These are phyloP conservation scores for Plantago major DNA, from an alignment of 257 asterid species.

Conservation along the genomic window DNA sequence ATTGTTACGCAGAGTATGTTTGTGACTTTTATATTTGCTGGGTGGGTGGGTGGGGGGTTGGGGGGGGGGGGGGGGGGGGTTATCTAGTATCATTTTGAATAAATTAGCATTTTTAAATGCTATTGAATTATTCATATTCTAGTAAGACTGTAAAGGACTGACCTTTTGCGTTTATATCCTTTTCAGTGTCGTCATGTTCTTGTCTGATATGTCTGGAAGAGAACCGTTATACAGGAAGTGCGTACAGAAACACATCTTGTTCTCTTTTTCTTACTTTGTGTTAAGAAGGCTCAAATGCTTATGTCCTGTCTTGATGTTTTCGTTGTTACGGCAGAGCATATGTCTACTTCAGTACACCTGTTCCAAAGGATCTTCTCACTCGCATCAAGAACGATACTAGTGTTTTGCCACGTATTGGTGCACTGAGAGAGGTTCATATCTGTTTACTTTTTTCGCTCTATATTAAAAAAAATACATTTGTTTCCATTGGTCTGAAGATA, in stretches of 20 bases:
- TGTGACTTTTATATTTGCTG: not conserved
- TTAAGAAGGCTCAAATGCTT: conserved; percentile 18
- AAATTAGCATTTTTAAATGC: not conserved
- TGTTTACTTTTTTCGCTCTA: conserved; percentile 16
- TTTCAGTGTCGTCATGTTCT: conserved; percentile 89
- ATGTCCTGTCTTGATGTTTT: conserved; percentile 17
- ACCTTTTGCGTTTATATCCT: conserved; percentile 26
- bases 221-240: conserved; percentile 95
- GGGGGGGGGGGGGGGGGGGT: too few species aligned
- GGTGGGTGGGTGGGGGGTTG: too few species aligned
- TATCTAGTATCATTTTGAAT: not conserved
- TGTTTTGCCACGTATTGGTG: conserved; percentile 96
- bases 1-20: conserved; percentile 7
- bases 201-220: conserved; percentile 99
- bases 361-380: conserved; percentile 65
- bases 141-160: conserved; percentile 27
- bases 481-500: not conserved
- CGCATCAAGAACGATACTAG: conserved; percentile 89
- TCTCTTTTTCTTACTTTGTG: conserved; percentile 13
- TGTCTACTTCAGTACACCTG: conserved; percentile 81
- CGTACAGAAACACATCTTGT: conserved; percentile 21
- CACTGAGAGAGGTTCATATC: conserved; percentile 74
- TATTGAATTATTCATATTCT: not conserved
- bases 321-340: conserved; percentile 60
- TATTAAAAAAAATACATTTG: not conserved